Conservation (phyloP, 345 rosid species). For the Tarenaya hassleriana region DNA sequence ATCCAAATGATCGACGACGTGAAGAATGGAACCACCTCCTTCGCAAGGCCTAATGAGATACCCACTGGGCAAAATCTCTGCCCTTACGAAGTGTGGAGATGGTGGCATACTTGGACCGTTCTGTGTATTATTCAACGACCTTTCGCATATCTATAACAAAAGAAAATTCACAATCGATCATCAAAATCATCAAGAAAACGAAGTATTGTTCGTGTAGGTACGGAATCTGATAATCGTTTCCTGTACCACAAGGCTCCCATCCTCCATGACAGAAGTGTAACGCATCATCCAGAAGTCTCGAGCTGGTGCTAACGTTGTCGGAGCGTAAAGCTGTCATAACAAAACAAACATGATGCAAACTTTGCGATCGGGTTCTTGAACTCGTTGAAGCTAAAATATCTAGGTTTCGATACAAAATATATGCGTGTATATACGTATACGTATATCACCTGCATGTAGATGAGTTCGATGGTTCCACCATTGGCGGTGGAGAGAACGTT, state of each 20-base stretch:
- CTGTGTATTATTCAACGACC: conserved; percentile 85
- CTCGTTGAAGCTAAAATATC: neutral
- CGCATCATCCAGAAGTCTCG: conserved; percentile 99
- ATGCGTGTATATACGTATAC: neutral
- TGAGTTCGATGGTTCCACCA: conserved; percentile 95
- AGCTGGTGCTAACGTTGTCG: conserved; percentile 96
- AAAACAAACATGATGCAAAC: neutral
- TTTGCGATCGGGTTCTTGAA: neutral
- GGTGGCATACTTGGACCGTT: conserved; percentile 97
- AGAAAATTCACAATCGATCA: neutral
- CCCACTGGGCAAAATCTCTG: conserved; percentile 89
- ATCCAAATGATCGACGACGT: conserved; percentile 90
- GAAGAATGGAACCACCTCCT: conserved; percentile 96
- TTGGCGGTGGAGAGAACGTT: conserved; percentile 82
- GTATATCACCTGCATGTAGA: conserved; percentile 86
- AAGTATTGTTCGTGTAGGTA: neutral
- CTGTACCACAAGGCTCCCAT: conserved; percentile 95
- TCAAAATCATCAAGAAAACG: neutral
- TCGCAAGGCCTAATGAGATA: conserved; percentile 94
- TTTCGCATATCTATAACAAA: conserved; percentile 61
- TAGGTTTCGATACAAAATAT: neutral
- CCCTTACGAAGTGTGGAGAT: conserved; percentile 86
- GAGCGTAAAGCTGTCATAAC: conserved; percentile 68
- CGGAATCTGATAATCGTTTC: conserved; percentile 1
- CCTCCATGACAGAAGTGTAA: conserved; percentile 89